Base-by-base conservation (phyloP, 2,329 filamentous ascomycete species). In the Aspergillus brunneoviolaceus region DNA sequence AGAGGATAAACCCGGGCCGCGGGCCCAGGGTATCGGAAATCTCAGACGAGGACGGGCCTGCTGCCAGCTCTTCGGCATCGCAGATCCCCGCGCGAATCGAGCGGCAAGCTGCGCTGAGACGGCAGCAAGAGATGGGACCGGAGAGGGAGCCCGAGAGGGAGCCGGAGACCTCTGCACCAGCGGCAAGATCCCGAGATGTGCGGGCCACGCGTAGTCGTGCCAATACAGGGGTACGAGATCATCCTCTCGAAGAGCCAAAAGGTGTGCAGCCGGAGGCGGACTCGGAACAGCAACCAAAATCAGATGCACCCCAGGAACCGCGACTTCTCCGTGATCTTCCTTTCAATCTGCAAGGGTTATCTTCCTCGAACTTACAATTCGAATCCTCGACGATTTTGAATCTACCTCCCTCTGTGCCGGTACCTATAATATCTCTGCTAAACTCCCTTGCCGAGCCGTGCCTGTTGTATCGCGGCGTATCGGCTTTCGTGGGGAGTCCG, bases 401-500 rank as follows among this genome's bases (percentile, higher is more conserved):
- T 69, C 80, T 99, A 27, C 96, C 95, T 0, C 70, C 87, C 0
- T 91, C 88, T 0, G 82, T 99, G 5, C 92, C 95, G 1, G 81
- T 93, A 5, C 94, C 95, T 2, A 82, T 98, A 10, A 82, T 98
- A 14, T 93, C 92, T 16, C 83, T 99, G 10, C 81, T 99, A 2
- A 92, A 99, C 69, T 91, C 90, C 0, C 80, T 99, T 21, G 92
- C 95, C 2, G 95, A 99, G 72, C 95, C 95, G 7, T 96, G 94
- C 5, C 81, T 99, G n/a, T 81, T 99, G 9, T 99, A 97, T 73
- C 87, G 89, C 61, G 86, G 86, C 1, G 83, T 99, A 1, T 86
- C 92, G 14, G 82, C 84, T 3, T 99, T 96, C 76, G 89, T 94
- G 59, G 89, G 96, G 61, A 89, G 89, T 4, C 87, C 87, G 1